Percentiles rank a stretch among this genome's conserved stretches.
Conservation (phyloP, 331 rosid genomes). For the Quercus lobata region DNA sequence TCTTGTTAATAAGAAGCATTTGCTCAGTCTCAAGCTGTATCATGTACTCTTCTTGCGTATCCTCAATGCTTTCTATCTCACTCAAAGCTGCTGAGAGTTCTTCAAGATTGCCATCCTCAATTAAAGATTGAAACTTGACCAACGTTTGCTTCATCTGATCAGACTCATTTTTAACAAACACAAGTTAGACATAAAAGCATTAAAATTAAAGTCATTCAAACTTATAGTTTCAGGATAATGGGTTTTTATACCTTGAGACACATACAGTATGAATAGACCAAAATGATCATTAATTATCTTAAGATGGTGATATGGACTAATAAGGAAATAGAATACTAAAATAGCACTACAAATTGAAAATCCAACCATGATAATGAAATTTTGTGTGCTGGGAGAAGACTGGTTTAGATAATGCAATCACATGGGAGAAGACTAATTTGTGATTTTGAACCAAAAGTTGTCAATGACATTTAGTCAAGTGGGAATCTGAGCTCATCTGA, state of each 20-base stretch:
- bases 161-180: slow-evolving; percentile 6
- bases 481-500: not conserved
- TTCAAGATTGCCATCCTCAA: slow-evolving; percentile 67
- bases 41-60: slow-evolving; percentile 68
- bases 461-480: not conserved
- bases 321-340: too few species aligned
- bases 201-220: not conserved
- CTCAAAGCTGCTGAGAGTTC: slow-evolving; percentile 51
- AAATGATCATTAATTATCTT: not conserved
- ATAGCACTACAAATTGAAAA: too few species aligned
- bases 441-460: not conserved
- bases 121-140: slow-evolving; percentile 50
- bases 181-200: slow-evolving; percentile 14
- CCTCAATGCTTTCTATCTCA: slow-evolving; percentile 75
- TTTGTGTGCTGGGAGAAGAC: not conserved
- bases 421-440: not conserved
- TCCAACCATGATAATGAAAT: too few species aligned
- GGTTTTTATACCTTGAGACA: not conserved
- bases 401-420: not conserved
- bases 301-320: not conserved
- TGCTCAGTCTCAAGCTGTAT: slow-evolving; percentile 83
- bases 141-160: slow-evolving; percentile 70
- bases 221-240: not conserved
- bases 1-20: slow-evolving; percentile 72
- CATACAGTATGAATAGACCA: not conserved